Conservation (phyloP, 1,139 yeast species). For the Debaryomyces robertsiae region DNA sequence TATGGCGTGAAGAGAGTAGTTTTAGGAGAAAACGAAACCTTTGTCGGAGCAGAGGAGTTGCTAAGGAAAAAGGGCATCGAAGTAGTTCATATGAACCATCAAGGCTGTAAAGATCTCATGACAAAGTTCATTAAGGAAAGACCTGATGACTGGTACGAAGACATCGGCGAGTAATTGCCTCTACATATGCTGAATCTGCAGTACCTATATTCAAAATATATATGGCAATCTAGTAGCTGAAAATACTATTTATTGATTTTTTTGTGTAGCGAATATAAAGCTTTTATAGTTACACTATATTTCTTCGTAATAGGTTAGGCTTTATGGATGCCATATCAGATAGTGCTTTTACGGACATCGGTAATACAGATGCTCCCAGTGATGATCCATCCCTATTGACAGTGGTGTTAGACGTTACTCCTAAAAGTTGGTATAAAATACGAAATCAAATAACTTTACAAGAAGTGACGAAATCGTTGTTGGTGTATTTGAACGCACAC, state of each 20-base stretch:
- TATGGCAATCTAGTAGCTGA: too few relatives aligned
- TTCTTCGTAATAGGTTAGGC: too few relatives aligned
- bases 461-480: constrained; percentile 59
- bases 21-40: constrained; percentile 82
- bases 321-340: constrained; percentile 86
- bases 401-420: constrained; percentile 76
- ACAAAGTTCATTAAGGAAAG: constrained; percentile 71
- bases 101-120: constrained; percentile 75
- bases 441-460: constrained; percentile 47
- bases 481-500: constrained; percentile 83
- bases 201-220: too few relatives aligned
- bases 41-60: constrained; percentile 76
- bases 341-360: constrained; percentile 55
- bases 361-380: constrained; percentile 30
- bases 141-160: constrained; percentile 87
- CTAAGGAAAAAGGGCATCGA: constrained; percentile 70
- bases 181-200: too few relatives aligned
- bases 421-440: constrained; percentile 71
- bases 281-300: too few relatives aligned
- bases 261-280: too few relatives aligned
- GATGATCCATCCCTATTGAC: constrained; percentile 85
- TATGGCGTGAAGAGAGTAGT: constrained; percentile 87
- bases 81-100: constrained; percentile 65
- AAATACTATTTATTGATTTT: too few relatives aligned
- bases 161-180: constrained; percentile 64